These are phyloP conservation scores for Plasmodium malariae DNA, from an alignment of 169 alveolate species.

Conservation along the genomic window DNA sequence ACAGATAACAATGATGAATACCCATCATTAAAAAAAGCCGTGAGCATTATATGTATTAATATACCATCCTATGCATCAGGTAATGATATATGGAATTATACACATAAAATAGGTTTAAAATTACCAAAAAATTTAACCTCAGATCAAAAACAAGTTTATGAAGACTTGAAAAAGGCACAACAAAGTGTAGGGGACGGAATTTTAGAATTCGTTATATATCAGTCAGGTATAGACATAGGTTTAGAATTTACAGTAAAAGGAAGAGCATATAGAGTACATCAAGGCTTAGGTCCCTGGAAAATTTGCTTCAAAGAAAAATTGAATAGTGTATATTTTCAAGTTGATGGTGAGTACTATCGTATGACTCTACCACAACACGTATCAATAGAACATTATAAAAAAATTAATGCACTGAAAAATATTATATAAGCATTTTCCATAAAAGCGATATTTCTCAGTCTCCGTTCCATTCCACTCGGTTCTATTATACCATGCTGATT, in stretches of 20 bases:
- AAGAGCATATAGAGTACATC: conserved; percentile 84
- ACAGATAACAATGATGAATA: conserved; percentile 73
- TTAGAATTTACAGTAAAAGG: conserved; percentile 78
- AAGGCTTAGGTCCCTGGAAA: conserved; percentile 90
- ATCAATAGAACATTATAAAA: conserved; percentile 51
- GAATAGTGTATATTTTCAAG: conserved; percentile 83
- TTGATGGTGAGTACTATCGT: conserved; percentile 85
- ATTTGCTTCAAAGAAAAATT: conserved; percentile 79
- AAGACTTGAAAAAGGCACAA: conserved; percentile 39
- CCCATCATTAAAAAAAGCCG: conserved; percentile 79
- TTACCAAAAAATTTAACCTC: conserved; percentile 43
- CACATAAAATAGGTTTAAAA: conserved; percentile 77
- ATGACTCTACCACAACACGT: conserved; percentile 42
- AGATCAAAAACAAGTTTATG: conserved; percentile 16
- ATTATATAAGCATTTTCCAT: conserved; percentile 5
- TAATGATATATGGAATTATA: conserved; percentile 77
- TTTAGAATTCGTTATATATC: conserved; percentile 79
- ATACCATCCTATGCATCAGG: conserved; percentile 86
- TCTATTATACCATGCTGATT: too few species aligned
- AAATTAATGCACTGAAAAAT: conserved; percentile 60
- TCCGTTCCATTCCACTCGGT: too few species aligned
- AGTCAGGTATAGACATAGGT: conserved; percentile 74
- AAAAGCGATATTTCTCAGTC: too few species aligned
- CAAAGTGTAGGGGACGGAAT: conserved; percentile 86
- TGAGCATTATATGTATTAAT: conserved; percentile 80